Percentiles rank a stretch among this genome's conserved stretches.
Conservation (phyloP, 345 rosid species). For the Brassica nigra region DNA sequence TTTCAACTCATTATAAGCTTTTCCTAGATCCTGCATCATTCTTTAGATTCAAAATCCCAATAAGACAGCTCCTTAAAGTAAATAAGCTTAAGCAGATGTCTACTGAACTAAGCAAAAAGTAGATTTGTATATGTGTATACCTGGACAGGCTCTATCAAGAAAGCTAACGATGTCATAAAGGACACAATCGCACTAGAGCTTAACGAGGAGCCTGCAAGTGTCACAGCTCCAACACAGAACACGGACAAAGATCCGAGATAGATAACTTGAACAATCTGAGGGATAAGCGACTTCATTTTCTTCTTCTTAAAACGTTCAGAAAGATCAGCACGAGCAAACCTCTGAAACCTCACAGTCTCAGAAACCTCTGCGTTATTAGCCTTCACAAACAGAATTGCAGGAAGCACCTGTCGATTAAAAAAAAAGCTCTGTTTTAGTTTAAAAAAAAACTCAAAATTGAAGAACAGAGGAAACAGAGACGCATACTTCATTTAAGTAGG, state of each 20-base stretch:
- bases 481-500: constrained; percentile 83
- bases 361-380: constrained; percentile 83
- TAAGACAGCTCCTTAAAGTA: constrained; percentile 29
- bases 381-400: constrained; percentile 85
- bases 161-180: constrained; percentile 73
- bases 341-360: constrained; percentile 72
- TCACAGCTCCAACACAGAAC: constrained; percentile 73
- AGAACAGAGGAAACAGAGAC: constrained; percentile 6
- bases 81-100: not conserved
- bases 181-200: constrained; percentile 71
- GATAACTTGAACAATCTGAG: constrained; percentile 72
- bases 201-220: constrained; percentile 62
- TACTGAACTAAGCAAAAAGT: not conserved
- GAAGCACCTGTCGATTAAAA: constrained; percentile 58
- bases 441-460: not conserved
- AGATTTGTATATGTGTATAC: constrained; percentile 32
- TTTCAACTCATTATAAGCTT: constrained; percentile 94
- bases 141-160: constrained; percentile 91
- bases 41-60: constrained; percentile 43
- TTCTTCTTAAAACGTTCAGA: constrained; percentile 65
- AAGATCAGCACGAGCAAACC: constrained; percentile 70
- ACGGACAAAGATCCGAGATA: constrained; percentile 72
- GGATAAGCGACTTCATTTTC: constrained; percentile 91
- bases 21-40: constrained; percentile 72
- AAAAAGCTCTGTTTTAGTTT: not conserved